These are phyloP conservation scores for Fusarium tanahbumbuense DNA, from an alignment of 2,329 filamentous ascomycete species.

Conservation along the genomic window DNA sequence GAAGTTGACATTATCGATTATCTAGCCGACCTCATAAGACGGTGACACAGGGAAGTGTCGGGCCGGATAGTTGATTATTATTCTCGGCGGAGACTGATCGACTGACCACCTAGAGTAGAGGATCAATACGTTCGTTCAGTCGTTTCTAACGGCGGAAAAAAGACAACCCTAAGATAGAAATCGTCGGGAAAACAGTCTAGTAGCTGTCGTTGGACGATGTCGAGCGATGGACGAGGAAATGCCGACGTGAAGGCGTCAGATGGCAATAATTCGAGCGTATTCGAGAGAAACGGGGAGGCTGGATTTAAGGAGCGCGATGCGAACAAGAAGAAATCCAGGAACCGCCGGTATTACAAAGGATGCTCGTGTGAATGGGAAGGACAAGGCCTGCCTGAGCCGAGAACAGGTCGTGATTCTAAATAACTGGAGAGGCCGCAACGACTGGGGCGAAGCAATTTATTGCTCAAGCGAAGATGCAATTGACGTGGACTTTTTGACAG, in stretches of 20 bases:
- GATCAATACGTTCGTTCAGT: constrained; percentile 34
- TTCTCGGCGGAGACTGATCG: constrained; percentile 36
- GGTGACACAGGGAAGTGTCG: constrained; percentile 43
- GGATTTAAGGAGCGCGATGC: constrained; percentile 46
- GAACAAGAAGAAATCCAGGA: constrained; percentile 47
- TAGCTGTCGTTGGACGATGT: constrained; percentile 29
- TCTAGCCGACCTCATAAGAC: constrained; percentile 62
- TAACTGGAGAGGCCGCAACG: constrained; percentile 32
- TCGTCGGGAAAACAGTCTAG: constrained; percentile 25
- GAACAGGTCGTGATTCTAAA: constrained; percentile 36
- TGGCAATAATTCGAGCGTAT: constrained; percentile 36
- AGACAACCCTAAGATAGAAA: constrained; percentile 27
- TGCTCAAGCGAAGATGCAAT: constrained; percentile 42
- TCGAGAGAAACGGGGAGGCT: constrained; percentile 38
- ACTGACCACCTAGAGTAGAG: constrained; percentile 20
- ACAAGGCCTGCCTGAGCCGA: constrained; percentile 37
- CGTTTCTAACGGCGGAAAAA: constrained; percentile 33
- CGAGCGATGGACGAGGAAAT: constrained; percentile 24
- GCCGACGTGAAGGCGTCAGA: constrained; percentile 37
- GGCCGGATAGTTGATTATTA: constrained; percentile 46
- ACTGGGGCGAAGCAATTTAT: constrained; percentile 38
- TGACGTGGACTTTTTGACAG: constrained; percentile 39
- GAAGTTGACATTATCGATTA: constrained; percentile 96
- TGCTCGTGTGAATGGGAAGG: constrained; percentile 46
- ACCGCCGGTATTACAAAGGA: constrained; percentile 52